A percentile compares a stretch with the other conserved stretches of the same genome.
Conservation (phyloP, 2,329 filamentous ascomycete species). For the Tolypocladium amazonense region DNA sequence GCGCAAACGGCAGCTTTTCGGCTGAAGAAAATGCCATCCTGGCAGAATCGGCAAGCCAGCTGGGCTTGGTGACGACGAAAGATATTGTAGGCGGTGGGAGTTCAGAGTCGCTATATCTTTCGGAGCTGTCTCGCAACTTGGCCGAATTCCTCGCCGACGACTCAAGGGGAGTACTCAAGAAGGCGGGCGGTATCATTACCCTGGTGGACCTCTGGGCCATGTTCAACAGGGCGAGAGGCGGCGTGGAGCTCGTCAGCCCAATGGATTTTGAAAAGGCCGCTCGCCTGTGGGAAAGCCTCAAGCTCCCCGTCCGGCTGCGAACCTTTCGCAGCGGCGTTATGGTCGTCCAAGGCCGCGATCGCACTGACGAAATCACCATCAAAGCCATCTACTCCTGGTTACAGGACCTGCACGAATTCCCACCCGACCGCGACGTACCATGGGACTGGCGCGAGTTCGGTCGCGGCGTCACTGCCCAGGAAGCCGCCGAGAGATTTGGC, state of each 20-base stretch:
- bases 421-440: slow-evolving; percentile 50
- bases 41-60: slow-evolving; percentile 65
- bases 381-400: slow-evolving; percentile 69
- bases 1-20: slow-evolving; percentile 46
- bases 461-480: slow-evolving; percentile 78
- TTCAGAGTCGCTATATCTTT: slow-evolving; percentile 77
- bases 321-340: slow-evolving; percentile 90
- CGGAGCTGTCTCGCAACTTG: slow-evolving; percentile 72
- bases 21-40: slow-evolving; percentile 65
- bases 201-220: slow-evolving; percentile 88
- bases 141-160: slow-evolving; percentile 88
- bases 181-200: slow-evolving; percentile 78
- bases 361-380: slow-evolving; percentile 85
- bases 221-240: slow-evolving; percentile 87
- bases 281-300: slow-evolving; percentile 76
- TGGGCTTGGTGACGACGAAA: slow-evolving; percentile 87
- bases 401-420: slow-evolving; percentile 55
- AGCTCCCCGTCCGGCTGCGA: slow-evolving; percentile 74
- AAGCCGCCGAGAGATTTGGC: slow-evolving; percentile 79
- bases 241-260: slow-evolving; percentile 88
- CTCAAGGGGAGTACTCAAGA: slow-evolving; percentile 62
- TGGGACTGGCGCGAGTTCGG: slow-evolving; percentile 77
- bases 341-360: slow-evolving; percentile 79
- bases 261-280: slow-evolving; percentile 87
- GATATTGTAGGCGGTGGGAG: slow-evolving; percentile 76